Evolutionary conservation across 768 basidiomycete species (phyloP).

Genomic region (Tulasnella sp.): DNA sequence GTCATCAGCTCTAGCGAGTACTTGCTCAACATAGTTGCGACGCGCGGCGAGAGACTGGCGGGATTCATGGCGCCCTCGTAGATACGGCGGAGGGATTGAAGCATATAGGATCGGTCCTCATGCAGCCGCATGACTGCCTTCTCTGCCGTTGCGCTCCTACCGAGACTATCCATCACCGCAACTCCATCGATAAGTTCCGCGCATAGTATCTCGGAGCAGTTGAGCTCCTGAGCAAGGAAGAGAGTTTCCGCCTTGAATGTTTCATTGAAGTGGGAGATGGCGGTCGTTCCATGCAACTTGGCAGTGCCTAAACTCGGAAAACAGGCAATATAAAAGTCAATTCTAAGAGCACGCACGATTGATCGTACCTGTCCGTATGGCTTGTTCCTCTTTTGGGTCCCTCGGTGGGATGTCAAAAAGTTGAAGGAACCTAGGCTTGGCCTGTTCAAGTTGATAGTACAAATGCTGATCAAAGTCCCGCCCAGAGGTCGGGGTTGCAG

Average conservation of each 20-base stretch:
- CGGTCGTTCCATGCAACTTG: slow-evolving; percentile 49
- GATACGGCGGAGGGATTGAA: slow-evolving; percentile 59
- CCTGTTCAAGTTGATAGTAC: slow-evolving; percentile 23
- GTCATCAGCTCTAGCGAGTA: slow-evolving; percentile 30
- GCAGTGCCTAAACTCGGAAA: slow-evolving; percentile 47
- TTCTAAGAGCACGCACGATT: not conserved
- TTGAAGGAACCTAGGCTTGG: slow-evolving; percentile 41
- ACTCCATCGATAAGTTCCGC: slow-evolving; percentile 38
- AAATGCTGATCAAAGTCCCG: slow-evolving; percentile 20
- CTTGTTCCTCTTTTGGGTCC: slow-evolving; percentile 53
- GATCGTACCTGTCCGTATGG: slow-evolving; percentile 53
- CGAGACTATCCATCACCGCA: slow-evolving; percentile 42
- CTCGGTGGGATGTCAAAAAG: slow-evolving; percentile 57
- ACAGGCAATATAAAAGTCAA: too few relatives aligned
- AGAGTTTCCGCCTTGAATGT: slow-evolving; percentile 70
- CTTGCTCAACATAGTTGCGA: slow-evolving; percentile 23
- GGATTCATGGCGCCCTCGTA: slow-evolving; percentile 43
- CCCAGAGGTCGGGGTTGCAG: slow-evolving; percentile 7
- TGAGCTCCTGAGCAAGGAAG: slow-evolving; percentile 71
- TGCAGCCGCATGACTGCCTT: slow-evolving; percentile 58
- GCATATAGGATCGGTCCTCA: slow-evolving; percentile 53
- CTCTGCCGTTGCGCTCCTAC: slow-evolving; percentile 51
- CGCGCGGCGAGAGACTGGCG: not conserved
- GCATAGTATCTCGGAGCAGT: slow-evolving; percentile 71
- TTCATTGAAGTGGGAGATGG: slow-evolving; percentile 48